Evolutionary conservation across 768 basidiomycete genomes (phyloP).

Genomic region (Candolleomyces efflorescens): DNA sequence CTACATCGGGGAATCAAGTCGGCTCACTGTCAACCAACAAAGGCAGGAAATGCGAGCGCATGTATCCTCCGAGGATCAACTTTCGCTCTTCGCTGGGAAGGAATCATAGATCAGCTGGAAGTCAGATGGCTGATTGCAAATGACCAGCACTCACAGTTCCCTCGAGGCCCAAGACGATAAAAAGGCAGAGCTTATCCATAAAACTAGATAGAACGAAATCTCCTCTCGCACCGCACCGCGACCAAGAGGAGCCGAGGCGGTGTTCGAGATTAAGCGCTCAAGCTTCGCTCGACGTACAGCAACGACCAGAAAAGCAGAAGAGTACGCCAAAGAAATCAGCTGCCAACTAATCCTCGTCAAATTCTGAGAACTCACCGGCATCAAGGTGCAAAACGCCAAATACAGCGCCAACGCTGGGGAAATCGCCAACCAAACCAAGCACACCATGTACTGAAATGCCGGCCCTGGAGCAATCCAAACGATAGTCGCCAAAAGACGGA

Average conservation of each 20-base stretch:
- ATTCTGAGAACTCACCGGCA: constrained; percentile 21
- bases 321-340: too few relatives aligned
- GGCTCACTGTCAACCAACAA: constrained; percentile 30
- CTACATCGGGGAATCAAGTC: background rate
- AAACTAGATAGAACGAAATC: constrained; percentile 13
- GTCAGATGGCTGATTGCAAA: background rate
- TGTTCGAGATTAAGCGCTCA: background rate
- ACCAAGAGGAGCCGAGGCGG: background rate
- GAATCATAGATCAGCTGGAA: background rate
- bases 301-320: background rate
- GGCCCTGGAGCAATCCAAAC: constrained; percentile 17
- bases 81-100: constrained; percentile 12
- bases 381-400: constrained; percentile 26
- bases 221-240: background rate
- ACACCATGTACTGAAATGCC: constrained; percentile 22
- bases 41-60: constrained; percentile 37
- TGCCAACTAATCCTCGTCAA: constrained; percentile 8
- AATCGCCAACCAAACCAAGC: constrained; percentile 24
- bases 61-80: constrained; percentile 21
- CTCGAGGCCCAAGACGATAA: constrained; percentile 14
- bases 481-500: constrained; percentile 19
- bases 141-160: constrained; percentile 13
- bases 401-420: constrained; percentile 32
- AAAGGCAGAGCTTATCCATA: constrained; percentile 23
- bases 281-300: background rate